Evolutionary conservation across 1,284 basidiomycete species (phyloP).

Genomic region (Microstroma glucosiphilum): DNA sequence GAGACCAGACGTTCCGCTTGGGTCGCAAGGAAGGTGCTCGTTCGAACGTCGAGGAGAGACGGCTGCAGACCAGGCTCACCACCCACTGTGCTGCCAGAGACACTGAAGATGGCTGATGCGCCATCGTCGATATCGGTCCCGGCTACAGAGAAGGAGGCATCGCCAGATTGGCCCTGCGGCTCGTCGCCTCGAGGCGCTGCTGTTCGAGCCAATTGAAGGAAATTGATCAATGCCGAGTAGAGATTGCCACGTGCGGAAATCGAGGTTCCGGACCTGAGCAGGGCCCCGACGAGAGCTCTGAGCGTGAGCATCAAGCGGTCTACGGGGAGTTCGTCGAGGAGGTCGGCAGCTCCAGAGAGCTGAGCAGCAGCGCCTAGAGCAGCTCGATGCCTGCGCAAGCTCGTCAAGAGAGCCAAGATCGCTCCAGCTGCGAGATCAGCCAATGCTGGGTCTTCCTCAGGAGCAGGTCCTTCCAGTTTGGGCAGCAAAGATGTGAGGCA

Average conservation of each 20-base stretch:
- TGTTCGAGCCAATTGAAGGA: constrained; percentile 61
- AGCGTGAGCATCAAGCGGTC: constrained; percentile 73
- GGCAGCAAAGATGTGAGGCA: constrained; percentile 41
- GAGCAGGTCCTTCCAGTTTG: constrained; percentile 27
- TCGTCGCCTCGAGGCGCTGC: constrained; percentile 4
- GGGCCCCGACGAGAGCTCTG: constrained; percentile 69
- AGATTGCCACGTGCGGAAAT: constrained; percentile 91
- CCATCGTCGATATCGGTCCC: constrained; percentile 27
- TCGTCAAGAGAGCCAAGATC: constrained; percentile 73
- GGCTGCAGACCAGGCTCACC: constrained; percentile 12
- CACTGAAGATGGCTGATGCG: constrained; percentile 23
- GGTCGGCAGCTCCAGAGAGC: constrained; percentile 38
- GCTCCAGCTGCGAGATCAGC: constrained; percentile 74
- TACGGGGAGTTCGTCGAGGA: constrained; percentile 25
- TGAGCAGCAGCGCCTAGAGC: constrained; percentile 15
- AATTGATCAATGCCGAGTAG: constrained; percentile 85
- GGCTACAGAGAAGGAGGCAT: constrained; percentile 21
- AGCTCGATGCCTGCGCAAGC: constrained; percentile 55
- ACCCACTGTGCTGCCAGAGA: constrained; percentile 19
- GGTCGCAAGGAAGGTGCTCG: constrained; percentile 57
- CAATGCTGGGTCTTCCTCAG: constrained; percentile 58
- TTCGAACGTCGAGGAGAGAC: constrained; percentile 60
- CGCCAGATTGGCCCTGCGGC: neutral
- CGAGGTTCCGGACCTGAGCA: constrained; percentile 70
- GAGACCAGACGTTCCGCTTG: constrained; percentile 66